Base-by-base conservation (phyloP, 2,329 filamentous ascomycete species). In the Aspergillaceae sp. region DNA sequence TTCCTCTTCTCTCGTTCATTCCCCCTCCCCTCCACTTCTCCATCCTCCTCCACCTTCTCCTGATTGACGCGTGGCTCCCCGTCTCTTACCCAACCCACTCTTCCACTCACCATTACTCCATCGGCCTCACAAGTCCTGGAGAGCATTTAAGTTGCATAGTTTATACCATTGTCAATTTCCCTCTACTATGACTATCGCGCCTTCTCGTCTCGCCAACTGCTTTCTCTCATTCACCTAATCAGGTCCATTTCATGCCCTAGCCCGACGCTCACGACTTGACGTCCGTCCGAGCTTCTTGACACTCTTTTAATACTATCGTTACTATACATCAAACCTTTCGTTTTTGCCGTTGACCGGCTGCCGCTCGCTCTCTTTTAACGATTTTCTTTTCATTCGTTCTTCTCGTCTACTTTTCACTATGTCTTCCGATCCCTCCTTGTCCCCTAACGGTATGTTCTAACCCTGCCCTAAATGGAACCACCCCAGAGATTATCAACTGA, bases 231-330 rank as follows among this genome's bases (percentile, higher is more conserved):
- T 46, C 32, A 32, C 33, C 32, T 46, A 33, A 46, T 47, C 11
- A 44, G 32, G 37, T 29, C 34, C 49, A 41, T 50, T 51, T 56
- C 44, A 63, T 59, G 60, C 61, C 45, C 52, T 45, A 52, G 50
- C 52, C 40, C 50, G 56, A 51, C 54, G 53, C 61, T 62, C 57
- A 58, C 61, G 61, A 64, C 62, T 64, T 59, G 62, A 65, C 61
- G 62, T 58, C 57, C 50, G 50, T 50, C 56, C 51, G 60, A 62
- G 61, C 56, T 44, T 51, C 9, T 29, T 19, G 19, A 38, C 47
- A 54, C 55, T 46, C 44, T 51, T 45, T 49, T 53, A 51, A 38
- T 38, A 11, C 3, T 26, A 19, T 19, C 36, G n/a, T 26, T 38
- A 38, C 36, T 37, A 19, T 38, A 28, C 36, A 9, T 19, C 19